Evolutionary conservation across 768 basidiomycete genomes (phyloP).

Genomic region (Holtermanniella nyarrowii): DNA sequence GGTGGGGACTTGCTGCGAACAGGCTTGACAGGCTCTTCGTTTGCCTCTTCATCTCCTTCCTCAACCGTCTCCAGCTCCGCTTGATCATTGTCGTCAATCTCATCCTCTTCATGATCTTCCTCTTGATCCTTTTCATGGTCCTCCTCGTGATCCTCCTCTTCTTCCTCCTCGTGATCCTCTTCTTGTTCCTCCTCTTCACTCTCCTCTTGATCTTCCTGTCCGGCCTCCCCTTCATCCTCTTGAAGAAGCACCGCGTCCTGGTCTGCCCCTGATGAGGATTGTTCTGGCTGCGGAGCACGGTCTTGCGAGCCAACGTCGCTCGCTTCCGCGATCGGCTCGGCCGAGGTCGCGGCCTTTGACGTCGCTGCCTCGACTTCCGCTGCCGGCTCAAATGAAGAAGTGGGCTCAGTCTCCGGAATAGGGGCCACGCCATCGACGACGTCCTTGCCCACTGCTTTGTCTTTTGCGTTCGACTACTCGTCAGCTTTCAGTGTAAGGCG

Average conservation of each 20-base stretch:
- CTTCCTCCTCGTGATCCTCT: neutral
- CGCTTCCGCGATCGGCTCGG: no score
- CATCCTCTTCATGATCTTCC: neutral
- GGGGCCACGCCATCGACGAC: no score
- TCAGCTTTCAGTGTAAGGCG: no score
- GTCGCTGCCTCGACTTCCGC: no score
- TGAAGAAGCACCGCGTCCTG: neutral
- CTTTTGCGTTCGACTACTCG: no score
- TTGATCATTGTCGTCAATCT: constrained; percentile 4
- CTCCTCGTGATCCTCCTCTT: constrained; percentile 6
- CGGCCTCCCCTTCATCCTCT: constrained; percentile 4
- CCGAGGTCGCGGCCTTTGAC: no score
- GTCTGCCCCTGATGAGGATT: no score
- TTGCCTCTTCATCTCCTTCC: constrained; percentile 3
- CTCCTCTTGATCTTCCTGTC: neutral
- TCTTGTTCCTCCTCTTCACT: neutral
- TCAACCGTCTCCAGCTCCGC: constrained; percentile 6
- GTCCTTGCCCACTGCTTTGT: no score
- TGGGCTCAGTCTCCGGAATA: no score
- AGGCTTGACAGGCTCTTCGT: constrained; percentile 1
- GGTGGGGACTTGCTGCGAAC: constrained; percentile 7
- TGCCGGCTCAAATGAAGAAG: no score
- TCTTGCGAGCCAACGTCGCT: no score
- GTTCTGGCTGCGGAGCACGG: no score
- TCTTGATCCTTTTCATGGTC: neutral